phyloP scores from a whole-genome alignment of 2,329 filamentous ascomycete genomes.

The Penicillium griseofulvum region DNA sequence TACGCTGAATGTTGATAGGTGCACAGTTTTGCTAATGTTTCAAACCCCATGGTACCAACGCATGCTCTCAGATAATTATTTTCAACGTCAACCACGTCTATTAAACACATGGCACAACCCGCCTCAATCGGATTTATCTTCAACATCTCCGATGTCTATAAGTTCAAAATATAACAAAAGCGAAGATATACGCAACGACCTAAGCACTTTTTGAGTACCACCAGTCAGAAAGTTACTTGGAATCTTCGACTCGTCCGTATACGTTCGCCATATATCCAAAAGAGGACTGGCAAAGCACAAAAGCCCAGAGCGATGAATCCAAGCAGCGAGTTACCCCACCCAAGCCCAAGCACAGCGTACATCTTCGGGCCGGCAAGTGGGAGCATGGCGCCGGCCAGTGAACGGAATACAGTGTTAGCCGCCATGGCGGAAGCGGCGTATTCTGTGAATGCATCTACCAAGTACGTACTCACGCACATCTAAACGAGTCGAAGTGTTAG shows the following conservation, averaged over 20 bases:
- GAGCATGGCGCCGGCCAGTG: constrained; percentile 57
- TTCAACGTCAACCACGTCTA: too few relatives aligned
- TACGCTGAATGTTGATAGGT: too few relatives aligned
- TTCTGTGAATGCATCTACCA: constrained; percentile 55
- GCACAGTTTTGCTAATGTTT: too few relatives aligned
- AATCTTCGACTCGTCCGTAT: constrained; percentile 33
- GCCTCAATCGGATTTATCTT: background rate
- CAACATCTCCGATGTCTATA: background rate
- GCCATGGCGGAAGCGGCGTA: constrained; percentile 53
- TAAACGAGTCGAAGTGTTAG: background rate
- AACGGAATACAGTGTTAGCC: constrained; percentile 56
- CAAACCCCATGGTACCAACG: background rate
- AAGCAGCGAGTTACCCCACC: constrained; percentile 55
- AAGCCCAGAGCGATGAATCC: constrained; percentile 55
- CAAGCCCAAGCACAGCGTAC: constrained; percentile 48
- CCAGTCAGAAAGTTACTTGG: constrained; percentile 22
- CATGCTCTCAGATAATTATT: too few relatives aligned
- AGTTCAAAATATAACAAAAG: background rate
- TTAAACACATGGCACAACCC: too few relatives aligned
- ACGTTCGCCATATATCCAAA: constrained; percentile 37
- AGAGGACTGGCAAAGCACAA: constrained; percentile 40
- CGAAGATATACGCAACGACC: background rate
- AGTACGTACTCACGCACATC: constrained; percentile 50
- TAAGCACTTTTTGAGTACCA: background rate
- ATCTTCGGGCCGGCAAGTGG: constrained; percentile 59